Evolutionary conservation across 495 filamentous ascomycete genomes (phyloP).

Genomic region (Podospora comata): DNA sequence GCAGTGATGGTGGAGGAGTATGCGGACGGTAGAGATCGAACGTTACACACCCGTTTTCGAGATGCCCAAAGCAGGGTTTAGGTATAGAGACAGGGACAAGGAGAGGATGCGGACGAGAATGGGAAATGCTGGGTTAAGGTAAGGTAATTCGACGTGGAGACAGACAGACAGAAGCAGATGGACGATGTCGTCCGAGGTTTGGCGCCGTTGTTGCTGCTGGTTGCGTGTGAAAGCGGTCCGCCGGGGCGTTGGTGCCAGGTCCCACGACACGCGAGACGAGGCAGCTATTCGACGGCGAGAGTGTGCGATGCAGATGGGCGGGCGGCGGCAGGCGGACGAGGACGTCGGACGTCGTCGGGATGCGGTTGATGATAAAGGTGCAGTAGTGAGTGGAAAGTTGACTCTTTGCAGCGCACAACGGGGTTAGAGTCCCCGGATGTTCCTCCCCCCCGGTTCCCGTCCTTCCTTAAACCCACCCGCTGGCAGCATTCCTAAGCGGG

Average conservation of each 20-base stretch:
- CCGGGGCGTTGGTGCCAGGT: slow-evolving; percentile 9
- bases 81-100: slow-evolving; percentile 9
- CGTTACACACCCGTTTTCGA: slow-evolving; percentile 13
- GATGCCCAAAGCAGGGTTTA: not conserved
- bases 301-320: slow-evolving; percentile 28
- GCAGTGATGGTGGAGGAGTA: slow-evolving; percentile 12
- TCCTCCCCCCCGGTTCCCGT: not conserved
- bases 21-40: slow-evolving; percentile 13
- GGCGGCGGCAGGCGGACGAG: slow-evolving; percentile 21
- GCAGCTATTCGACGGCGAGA: slow-evolving; percentile 20
- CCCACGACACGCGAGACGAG: slow-evolving; percentile 11
- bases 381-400: not conserved
- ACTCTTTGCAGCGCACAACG: not conserved
- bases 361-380: not conserved
- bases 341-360: not conserved
- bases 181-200: slow-evolving; percentile 1
- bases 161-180: not conserved
- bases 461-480: not conserved
- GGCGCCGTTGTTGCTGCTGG: not conserved
- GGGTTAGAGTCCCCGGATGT: not conserved
- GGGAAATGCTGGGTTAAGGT: not conserved
- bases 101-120: slow-evolving; percentile 1
- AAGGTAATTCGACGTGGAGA: not conserved
- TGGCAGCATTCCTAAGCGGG: not conserved
- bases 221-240: not conserved